These are phyloP conservation scores for Podila verticillata DNA, from an alignment of 192 early-diverging fungal genomes.

Conservation along the genomic window DNA sequence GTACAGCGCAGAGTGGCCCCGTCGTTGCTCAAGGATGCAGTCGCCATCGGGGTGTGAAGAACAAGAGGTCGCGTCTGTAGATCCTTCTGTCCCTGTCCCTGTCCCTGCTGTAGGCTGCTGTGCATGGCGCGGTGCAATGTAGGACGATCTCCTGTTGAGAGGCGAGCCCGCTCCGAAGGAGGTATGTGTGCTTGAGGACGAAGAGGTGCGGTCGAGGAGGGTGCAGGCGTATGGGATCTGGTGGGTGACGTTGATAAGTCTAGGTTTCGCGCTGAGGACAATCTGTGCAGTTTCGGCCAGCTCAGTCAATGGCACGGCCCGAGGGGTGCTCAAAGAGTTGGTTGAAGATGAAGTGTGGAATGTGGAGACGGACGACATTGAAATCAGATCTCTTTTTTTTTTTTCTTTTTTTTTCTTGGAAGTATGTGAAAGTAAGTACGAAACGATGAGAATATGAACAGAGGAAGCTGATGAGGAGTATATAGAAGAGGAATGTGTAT, in stretches of 20 bases:
- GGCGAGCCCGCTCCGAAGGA: background rate
- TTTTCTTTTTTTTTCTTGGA: no score
- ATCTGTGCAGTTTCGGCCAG: constrained; percentile 41
- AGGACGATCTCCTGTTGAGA: constrained; percentile 9
- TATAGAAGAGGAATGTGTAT: background rate
- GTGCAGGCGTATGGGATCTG: constrained; percentile 57
- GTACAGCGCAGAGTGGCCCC: constrained; percentile 92
- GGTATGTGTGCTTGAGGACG: background rate
- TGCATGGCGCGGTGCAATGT: background rate
- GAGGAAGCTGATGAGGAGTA: background rate
- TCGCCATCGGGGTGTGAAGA: constrained; percentile 12
- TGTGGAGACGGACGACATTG: background rate
- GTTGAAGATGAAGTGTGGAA: constrained; percentile 11
- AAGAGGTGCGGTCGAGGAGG: constrained; percentile 18
- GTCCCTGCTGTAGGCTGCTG: background rate
- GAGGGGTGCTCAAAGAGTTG: constrained; percentile 1
- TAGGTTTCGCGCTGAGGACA: constrained; percentile 30
- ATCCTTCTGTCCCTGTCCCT: background rate
- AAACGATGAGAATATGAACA: background rate
- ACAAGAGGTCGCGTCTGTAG: background rate
- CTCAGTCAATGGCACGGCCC: constrained; percentile 33
- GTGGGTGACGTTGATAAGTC: constrained; percentile 66
- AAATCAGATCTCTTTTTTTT: constrained; percentile 1
- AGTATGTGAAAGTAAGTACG: background rate
- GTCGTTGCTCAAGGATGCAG: constrained; percentile 63